Conservation (phyloP, 192 early-diverging fungal species). For the Coemansia sp. region DNA sequence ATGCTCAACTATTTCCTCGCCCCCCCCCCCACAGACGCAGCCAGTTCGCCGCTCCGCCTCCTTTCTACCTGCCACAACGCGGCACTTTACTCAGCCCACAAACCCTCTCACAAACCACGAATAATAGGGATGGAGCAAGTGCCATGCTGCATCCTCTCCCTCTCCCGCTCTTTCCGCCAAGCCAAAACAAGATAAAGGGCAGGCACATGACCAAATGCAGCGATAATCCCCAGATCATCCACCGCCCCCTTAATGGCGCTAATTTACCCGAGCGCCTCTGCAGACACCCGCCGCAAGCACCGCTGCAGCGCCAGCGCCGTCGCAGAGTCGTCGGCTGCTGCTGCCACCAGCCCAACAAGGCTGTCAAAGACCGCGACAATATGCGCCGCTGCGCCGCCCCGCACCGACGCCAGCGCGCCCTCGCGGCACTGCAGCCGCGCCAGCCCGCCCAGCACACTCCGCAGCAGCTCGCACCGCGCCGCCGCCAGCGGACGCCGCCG, state of each 20-base stretch:
- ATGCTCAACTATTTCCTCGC: too few species aligned
- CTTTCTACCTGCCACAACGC: too few species aligned
- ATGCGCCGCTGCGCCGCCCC: slow-evolving; percentile 1
- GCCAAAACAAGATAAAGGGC: neutral
- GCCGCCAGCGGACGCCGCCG: slow-evolving; percentile 21
- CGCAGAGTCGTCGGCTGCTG: neutral
- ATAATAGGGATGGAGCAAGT: too few species aligned
- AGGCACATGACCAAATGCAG: slow-evolving; percentile 1
- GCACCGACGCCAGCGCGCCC: slow-evolving; percentile 8
- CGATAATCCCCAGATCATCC: neutral
- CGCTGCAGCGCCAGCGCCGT: slow-evolving; percentile 13
- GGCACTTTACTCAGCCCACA: too few species aligned
- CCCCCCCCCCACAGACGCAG: too few species aligned
- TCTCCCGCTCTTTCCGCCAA: too few species aligned
- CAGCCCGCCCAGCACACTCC: slow-evolving; percentile 21
- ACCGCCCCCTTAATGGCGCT: too few species aligned
- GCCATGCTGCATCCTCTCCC: too few species aligned
- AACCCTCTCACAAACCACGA: too few species aligned
- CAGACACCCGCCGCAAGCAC: slow-evolving; percentile 23
- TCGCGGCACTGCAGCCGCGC: slow-evolving; percentile 23
- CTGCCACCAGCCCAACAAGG: slow-evolving; percentile 27
- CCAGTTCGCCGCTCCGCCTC: too few species aligned
- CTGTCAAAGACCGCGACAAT: slow-evolving; percentile 29
- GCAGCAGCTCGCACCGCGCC: slow-evolving; percentile 17
- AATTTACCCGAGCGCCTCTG: slow-evolving; percentile 21